Evolutionary conservation across 2,329 filamentous ascomycete genomes (phyloP).

Genomic region (Colletotrichum paranaense): DNA sequence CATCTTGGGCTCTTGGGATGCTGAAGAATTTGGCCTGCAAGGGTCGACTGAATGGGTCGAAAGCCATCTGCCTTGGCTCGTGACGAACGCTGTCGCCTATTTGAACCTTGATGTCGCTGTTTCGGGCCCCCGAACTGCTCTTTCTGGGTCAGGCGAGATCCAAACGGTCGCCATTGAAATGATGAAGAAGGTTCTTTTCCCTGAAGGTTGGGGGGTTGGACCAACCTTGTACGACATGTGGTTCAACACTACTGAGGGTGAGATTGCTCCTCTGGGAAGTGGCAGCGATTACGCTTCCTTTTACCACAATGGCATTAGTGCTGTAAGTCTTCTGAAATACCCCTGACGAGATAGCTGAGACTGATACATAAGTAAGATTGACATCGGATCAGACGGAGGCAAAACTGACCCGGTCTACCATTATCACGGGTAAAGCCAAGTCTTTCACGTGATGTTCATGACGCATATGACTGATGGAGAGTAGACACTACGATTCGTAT

Average conservation of each 20-base stretch:
- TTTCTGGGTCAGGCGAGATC: slow-evolving; percentile 23
- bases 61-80: slow-evolving; percentile 26
- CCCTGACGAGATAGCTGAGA: not conserved
- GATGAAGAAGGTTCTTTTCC: slow-evolving; percentile 32
- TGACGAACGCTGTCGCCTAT: slow-evolving; percentile 44
- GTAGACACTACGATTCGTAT: slow-evolving; percentile 42
- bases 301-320: slow-evolving; percentile 27
- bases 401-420: slow-evolving; percentile 28
- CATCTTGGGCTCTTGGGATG: slow-evolving; percentile 47
- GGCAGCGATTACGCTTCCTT: slow-evolving; percentile 26
- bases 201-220: slow-evolving; percentile 22
- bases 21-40: slow-evolving; percentile 45
- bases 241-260: slow-evolving; percentile 25
- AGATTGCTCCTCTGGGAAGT: slow-evolving; percentile 21
- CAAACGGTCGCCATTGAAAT: slow-evolving; percentile 23
- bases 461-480: not conserved
- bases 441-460: not conserved
- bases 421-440: slow-evolving; percentile 17
- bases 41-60: slow-evolving; percentile 30
- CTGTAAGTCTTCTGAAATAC: not conserved
- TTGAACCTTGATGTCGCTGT: slow-evolving; percentile 63
- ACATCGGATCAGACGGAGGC: slow-evolving; percentile 25
- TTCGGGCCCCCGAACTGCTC: slow-evolving; percentile 55
- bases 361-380: not conserved
- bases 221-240: slow-evolving; percentile 31